These are phyloP conservation scores for Acanthamoeba culbertsoni DNA, from an alignment of 208 protist genomes.

Conservation along the genomic window DNA sequence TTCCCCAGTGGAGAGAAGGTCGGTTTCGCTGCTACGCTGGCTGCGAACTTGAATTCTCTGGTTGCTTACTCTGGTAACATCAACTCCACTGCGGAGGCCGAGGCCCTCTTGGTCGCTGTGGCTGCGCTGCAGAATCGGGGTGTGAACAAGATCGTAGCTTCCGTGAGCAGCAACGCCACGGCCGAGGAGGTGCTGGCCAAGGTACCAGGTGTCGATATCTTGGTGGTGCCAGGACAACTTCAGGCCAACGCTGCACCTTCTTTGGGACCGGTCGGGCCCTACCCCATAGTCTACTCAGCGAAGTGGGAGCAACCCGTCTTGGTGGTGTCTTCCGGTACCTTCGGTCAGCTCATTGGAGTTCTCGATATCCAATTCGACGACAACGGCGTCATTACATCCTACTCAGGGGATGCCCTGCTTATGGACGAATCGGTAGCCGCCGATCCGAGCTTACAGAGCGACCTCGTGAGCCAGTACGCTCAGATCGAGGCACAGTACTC, in stretches of 20 bases:
- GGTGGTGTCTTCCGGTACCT: neutral
- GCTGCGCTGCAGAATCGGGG: neutral
- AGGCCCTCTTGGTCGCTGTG: neutral
- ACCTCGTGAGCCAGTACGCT: neutral
- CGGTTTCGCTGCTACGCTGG: neutral
- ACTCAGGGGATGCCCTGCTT: neutral
- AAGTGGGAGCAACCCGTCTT: neutral
- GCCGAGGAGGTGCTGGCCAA: neutral
- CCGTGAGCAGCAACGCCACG: neutral
- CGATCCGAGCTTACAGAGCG: neutral
- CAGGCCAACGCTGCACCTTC: neutral
- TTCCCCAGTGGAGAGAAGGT: neutral
- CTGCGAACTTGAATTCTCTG: neutral
- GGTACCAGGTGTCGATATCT: neutral
- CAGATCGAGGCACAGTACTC: neutral
- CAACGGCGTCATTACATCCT: slow-evolving; percentile 10
- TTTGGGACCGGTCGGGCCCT: neutral
- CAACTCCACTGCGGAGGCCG: neutral
- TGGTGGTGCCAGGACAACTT: neutral
- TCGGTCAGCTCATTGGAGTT: neutral
- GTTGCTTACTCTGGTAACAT: neutral
- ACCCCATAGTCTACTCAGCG: neutral
- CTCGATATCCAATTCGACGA: neutral
- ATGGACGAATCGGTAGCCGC: neutral
- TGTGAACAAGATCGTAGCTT: slow-evolving; percentile 14